Conservation (phyloP, 2,329 filamentous ascomycete genomes). For the Colletotrichum kahawae region DNA sequence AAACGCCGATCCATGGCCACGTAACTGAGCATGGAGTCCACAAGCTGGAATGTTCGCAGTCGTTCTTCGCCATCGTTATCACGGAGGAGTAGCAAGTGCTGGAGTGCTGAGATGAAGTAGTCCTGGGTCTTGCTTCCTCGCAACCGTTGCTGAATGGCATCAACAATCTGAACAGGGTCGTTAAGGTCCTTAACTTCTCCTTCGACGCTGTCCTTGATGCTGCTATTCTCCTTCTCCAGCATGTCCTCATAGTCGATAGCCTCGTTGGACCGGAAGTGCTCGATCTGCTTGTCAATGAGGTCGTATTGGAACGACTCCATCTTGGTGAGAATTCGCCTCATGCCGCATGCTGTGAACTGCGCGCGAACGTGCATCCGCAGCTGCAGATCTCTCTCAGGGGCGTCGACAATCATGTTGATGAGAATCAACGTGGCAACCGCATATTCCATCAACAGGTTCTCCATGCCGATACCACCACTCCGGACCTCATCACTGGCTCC, state of each 20-base stretch:
- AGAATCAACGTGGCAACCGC: slow-evolving; percentile 93
- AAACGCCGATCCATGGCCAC: slow-evolving; percentile 96
- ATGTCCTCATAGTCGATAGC: slow-evolving; percentile 98
- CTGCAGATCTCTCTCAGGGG: slow-evolving; percentile 86
- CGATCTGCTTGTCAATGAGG: slow-evolving; percentile 96
- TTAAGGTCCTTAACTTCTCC: slow-evolving; percentile 89
- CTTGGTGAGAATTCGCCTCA: slow-evolving; percentile 92
- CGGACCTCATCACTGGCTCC: slow-evolving; percentile 96
- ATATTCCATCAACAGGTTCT: slow-evolving; percentile 99
- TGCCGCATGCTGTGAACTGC: slow-evolving; percentile 93
- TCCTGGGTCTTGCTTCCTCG: slow-evolving; percentile 86
- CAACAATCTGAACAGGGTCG: slow-evolving; percentile 90
- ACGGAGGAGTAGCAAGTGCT: slow-evolving; percentile 91
- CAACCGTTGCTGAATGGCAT: slow-evolving; percentile 87
- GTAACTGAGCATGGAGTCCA: slow-evolving; percentile 98
- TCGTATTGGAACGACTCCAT: slow-evolving; percentile 99
- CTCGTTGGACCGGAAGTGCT: slow-evolving; percentile 90
- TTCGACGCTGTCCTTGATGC: slow-evolving; percentile 86
- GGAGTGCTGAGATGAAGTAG: slow-evolving; percentile 94
- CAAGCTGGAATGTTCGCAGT: slow-evolving; percentile 93
- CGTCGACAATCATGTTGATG: slow-evolving; percentile 96
- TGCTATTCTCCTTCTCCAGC: slow-evolving; percentile 87
- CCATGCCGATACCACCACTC: slow-evolving; percentile 96
- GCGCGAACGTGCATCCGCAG: slow-evolving; percentile 92
- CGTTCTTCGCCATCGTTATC: slow-evolving; percentile 93